Evolutionary conservation across 352 stramenopile species (phyloP), one percentile per base, ranked within the genome.

Genomic region (Phytophthora gonapodyides): DNA sequence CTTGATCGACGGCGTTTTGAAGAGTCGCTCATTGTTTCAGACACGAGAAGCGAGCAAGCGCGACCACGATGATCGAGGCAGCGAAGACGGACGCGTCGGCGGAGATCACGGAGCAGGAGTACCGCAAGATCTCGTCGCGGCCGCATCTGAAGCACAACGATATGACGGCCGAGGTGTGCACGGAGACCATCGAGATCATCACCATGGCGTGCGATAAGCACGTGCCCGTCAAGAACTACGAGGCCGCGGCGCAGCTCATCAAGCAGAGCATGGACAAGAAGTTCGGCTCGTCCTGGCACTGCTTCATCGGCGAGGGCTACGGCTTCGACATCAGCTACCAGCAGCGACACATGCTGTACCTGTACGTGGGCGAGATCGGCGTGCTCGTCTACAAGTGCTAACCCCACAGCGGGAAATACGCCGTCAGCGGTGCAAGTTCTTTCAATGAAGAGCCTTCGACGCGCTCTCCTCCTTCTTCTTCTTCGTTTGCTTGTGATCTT

Each of bases 241-340:
- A 99, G 70, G 89, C 83, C 0, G 86, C 87, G 10, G 82, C 88
- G 49, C 86, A 96, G 64, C 75, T 97, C 12, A 98, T 98, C 60
- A 98, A 99, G 72, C 90, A 98, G 67, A 97, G 89, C 30, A 93
- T 98, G 74, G 96, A 99, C 80, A 98, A 99, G 78, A 98, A 98
- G 71, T 99, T 98, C 69, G 96, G 94, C 5, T 80, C 88, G 12
- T 97, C 92, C 5, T 98, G 96, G 96, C 94, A 99, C 71, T 98
- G 91, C 69, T 96, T 95, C 56, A 96, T 99, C 17, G 96, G 94
- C 31, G 96, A 98, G 73, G 96, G 96, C 11, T 99, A 98, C 69
- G 95, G 91, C 46, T 98, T 98, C 68, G 93, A 98, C 64, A 91
- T 99, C 54, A 98, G 87, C 63, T 98, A 98, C 75, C 91, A 98